A percentile compares a stretch with the other conserved stretches of the same genome.
These are phyloP conservation scores for Neopestalotiopsis sp. DNA, from an alignment of 2,329 filamentous ascomycete species.

Conservation along the genomic window DNA sequence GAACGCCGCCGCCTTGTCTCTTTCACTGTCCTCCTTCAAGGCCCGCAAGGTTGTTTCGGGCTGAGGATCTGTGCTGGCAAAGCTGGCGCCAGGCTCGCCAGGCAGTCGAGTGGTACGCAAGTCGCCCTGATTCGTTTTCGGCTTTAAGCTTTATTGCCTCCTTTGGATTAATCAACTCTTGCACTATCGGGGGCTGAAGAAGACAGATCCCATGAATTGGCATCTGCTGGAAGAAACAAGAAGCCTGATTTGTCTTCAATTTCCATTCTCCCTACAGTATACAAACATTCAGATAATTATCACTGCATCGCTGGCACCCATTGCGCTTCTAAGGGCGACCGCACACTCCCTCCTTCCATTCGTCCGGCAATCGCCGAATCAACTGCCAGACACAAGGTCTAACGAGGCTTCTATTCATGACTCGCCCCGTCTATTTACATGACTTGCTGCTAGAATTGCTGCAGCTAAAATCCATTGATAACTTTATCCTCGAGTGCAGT, in stretches of 20 bases:
- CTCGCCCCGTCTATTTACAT: background rate
- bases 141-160: slow-evolving; percentile 4
- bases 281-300: too few species aligned
- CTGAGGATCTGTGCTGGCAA: background rate
- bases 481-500: background rate
- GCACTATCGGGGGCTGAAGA: background rate
- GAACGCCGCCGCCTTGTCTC: background rate
- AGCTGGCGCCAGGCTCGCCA: background rate
- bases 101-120: background rate
- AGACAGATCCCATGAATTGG: too few species aligned
- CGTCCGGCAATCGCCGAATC: background rate
- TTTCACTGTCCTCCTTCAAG: too few species aligned
- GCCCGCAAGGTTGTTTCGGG: too few species aligned
- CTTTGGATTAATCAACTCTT: background rate
- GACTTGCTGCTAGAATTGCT: background rate
- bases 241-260: too few species aligned
- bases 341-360: background rate
- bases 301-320: too few species aligned
- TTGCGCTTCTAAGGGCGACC: background rate
- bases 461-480: background rate
- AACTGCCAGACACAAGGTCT: background rate
- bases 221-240: too few species aligned
- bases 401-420: background rate
- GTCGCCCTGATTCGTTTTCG: background rate
- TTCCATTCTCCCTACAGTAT: too few species aligned